phyloP scores from a whole-genome alignment of 2,329 filamentous ascomycete species.

The Parascedosporium putredinis region DNA sequence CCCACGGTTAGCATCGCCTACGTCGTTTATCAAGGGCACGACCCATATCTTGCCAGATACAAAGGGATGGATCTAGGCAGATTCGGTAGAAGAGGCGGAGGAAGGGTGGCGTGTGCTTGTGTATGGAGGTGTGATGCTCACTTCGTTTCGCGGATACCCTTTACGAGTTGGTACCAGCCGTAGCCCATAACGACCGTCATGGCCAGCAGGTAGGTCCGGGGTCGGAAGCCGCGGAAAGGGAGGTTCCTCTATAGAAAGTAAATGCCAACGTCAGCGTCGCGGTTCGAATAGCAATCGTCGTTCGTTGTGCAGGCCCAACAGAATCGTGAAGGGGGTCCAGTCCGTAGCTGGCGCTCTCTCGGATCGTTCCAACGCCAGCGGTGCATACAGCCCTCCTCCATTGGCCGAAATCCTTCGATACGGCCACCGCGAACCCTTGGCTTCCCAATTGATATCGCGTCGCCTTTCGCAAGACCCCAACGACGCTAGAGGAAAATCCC shows the following conservation, averaged over 20 bases:
- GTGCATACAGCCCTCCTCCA: no score
- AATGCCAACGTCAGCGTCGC: constrained; percentile 16
- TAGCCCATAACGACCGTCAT: constrained; percentile 73
- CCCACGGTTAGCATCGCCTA: constrained; percentile 1
- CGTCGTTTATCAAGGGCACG: no score
- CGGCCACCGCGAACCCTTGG: no score
- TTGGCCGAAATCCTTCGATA: no score
- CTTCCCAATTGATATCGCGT: neutral
- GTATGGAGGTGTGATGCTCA: constrained; percentile 47
- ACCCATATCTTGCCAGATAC: no score
- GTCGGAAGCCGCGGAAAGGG: constrained; percentile 81
- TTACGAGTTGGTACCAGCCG: constrained; percentile 78
- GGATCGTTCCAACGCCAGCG: no score
- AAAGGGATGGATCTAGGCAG: no score
- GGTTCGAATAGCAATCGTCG: no score
- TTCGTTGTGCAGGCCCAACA: no score
- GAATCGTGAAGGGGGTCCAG: no score
- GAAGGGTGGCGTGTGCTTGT: no score
- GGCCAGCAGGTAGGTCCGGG: constrained; percentile 65
- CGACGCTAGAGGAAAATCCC: neutral
- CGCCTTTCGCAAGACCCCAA: neutral
- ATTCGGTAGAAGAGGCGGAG: neutral
- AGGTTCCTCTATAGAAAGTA: constrained; percentile 63
- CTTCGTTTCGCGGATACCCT: constrained; percentile 86
- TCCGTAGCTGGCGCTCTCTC: no score